Base-by-base conservation (phyloP, 2,329 filamentous ascomycete genomes). In the Annulohypoxylon truncatum region DNA sequence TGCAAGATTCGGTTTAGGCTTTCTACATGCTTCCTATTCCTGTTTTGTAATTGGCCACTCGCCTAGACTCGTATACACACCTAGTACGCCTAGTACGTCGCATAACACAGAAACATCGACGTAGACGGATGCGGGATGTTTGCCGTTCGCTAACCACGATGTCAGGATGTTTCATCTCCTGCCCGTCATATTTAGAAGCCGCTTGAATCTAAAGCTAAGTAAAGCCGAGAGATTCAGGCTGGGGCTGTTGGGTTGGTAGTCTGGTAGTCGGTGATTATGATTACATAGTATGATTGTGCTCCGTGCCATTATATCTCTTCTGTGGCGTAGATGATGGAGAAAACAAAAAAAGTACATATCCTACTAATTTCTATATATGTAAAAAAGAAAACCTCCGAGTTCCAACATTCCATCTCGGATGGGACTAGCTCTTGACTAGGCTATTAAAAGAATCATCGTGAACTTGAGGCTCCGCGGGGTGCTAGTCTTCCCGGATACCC, bases 111-210 rank as follows among this genome's bases (percentile, higher is more conserved):
- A 46, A 26, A 29, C 5, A 48, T 48, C 24, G 29, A 35, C n/a
- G 47, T 15, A 12, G 15, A 35, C 53, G 28, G 28, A 29, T 35
- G 54, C 46, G 44, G 58, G 54, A 63, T 57, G 59, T 62, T 62
- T 46, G 42, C 51, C 57, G 46, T 62, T 29, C 12, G 31, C 42
- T 42, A 48, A 48, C 50, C 33, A 33, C 46, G 47, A 64, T 42
- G 53, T 60, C 51, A 66, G 48, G 53, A 61, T 52, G 63, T 68
- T 63, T 59, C 66, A 66, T 61, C 55, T 66, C 12, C 63, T 67
- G 60, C 33, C 44, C 64, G 59, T 68, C 63, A 63, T 62, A 64
- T 63, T 69, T 18, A 38, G 54, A 46, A 56, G 50, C 31, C 33
- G 28, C 20, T 56, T 24, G 53, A 40, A 26, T 26, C 42, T 46